Base-by-base conservation (phyloP, 768 basidiomycete species). In the Myochromella boudieri region DNA sequence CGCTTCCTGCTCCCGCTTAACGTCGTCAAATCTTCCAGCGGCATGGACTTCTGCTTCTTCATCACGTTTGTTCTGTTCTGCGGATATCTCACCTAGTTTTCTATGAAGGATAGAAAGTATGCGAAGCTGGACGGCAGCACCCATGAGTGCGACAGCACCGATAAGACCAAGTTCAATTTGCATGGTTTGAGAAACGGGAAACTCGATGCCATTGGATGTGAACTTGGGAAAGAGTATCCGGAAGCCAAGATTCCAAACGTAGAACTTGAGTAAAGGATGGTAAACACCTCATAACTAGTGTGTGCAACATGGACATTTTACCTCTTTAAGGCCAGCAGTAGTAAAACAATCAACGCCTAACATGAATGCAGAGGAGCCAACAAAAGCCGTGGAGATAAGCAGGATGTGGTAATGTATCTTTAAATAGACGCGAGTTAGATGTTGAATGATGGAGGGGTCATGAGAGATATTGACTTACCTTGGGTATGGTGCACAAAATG, bases 241-340 rank as follows among this genome's bases (percentile, higher is more conserved):
- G 69, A 94, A 97, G 31, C 95, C 95, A 42, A 98, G 72, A 63
- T 97, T 98, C 84, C 89, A 97, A 41, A 97, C 73, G 68, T 97
- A 97, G 69, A 97, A 97, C 91, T 95, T 20, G 12, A 3, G n/a
- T n/a, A n/a, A n/a, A n/a, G n/a, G n/a, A 18, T 41, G 26, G 38
- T 40, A 57, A 32, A n/a, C 7, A 34, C 6, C 14, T 34, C 14
- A 5, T n/a, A 34, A 17, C 5, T 17, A 34, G 33, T 12, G 33
- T 34, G 5, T 6, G 14, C 14, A 17, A n/a, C 33, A 34, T 34
- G 33, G 18, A 6, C 43, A 39, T 53, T 68, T 56, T 55, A 88
- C 92, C 82, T 97, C 94, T 71, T 97, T 97, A 43, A 97, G 76
- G 17, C 89, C 90, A 5, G 88, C 91, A 14, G 90, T 87, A 2